Evolutionary conservation across 805 yeast species (phyloP).

Genomic region (Maudiozyma barnettii): DNA sequence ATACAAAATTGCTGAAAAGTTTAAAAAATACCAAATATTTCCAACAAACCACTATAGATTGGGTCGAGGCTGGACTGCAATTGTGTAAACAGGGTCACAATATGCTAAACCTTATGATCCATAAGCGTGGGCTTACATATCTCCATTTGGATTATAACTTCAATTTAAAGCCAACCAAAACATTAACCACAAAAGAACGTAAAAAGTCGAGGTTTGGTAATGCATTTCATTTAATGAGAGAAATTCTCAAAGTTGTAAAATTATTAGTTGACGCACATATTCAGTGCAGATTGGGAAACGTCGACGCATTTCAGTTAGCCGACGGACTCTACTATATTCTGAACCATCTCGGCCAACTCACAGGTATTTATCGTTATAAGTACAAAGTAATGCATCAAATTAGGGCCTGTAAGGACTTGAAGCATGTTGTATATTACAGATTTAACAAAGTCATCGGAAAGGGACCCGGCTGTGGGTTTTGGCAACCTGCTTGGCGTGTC

Average conservation of each 20-base stretch:
- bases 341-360: constrained; percentile 89
- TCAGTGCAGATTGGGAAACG: constrained; percentile 79
- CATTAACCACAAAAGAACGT: constrained; percentile 91
- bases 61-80: constrained; percentile 98
- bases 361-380: constrained; percentile 94
- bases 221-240: constrained; percentile 90
- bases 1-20: constrained; percentile 50
- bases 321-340: constrained; percentile 87
- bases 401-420: constrained; percentile 88
- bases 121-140: constrained; percentile 82
- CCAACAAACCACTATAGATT: constrained; percentile 85
- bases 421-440: constrained; percentile 79
- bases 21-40: constrained; percentile 77
- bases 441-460: constrained; percentile 85
- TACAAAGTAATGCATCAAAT: constrained; percentile 98
- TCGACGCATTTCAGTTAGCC: constrained; percentile 88
- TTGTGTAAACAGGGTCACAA: constrained; percentile 89
- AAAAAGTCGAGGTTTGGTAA: constrained; percentile 93
- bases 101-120: constrained; percentile 83
- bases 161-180: constrained; percentile 91
- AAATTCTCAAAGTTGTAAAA: constrained; percentile 73
- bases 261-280: constrained; percentile 89
- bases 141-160: constrained; percentile 92
- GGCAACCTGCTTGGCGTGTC: constrained; percentile 99
- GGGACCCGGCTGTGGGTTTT: constrained; percentile 98